These are phyloP conservation scores for Leishmania amazonensis DNA, from an alignment of 208 protist genomes.

Conservation along the genomic window DNA sequence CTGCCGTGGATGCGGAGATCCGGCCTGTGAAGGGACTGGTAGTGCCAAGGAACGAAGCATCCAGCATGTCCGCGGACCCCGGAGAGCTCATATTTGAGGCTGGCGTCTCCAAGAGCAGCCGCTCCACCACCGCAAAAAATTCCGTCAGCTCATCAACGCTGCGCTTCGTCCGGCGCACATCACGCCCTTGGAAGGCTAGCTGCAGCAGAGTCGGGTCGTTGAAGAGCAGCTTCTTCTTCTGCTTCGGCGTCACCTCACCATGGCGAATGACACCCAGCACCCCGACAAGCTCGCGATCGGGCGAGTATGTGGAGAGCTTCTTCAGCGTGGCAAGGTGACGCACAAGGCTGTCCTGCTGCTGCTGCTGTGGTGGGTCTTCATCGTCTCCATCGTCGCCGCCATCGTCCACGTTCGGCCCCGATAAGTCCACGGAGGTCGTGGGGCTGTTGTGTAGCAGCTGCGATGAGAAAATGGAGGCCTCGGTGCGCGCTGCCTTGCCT, in stretches of 20 bases:
- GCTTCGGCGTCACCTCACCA: conserved; percentile 57
- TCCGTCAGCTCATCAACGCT: conserved; percentile 22
- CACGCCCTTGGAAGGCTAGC: conserved; percentile 26
- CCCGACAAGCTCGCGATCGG: conserved; percentile 51
- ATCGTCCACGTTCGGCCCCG: too few relatives aligned
- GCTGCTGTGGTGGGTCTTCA: neutral
- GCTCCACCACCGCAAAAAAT: conserved; percentile 25
- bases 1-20: conserved; percentile 9
- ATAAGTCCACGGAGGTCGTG: neutral
- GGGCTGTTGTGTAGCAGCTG: neutral
- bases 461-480: neutral
- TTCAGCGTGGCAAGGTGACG: conserved; percentile 38
- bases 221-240: conserved; percentile 63
- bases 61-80: conserved; percentile 4
- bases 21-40: neutral
- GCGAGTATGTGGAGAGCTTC: conserved; percentile 45
- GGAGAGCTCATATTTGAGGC: neutral
- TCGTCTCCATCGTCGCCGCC: neutral
- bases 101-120: conserved; percentile 15
- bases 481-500: neutral
- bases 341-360: conserved; percentile 23
- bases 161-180: conserved; percentile 19
- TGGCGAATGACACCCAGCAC: conserved; percentile 58
- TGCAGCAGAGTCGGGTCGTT: conserved; percentile 32
- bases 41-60: conserved; percentile 12